phyloP scores from a whole-genome alignment of 2,329 filamentous ascomycete species.

The Beauveria asiatica region DNA sequence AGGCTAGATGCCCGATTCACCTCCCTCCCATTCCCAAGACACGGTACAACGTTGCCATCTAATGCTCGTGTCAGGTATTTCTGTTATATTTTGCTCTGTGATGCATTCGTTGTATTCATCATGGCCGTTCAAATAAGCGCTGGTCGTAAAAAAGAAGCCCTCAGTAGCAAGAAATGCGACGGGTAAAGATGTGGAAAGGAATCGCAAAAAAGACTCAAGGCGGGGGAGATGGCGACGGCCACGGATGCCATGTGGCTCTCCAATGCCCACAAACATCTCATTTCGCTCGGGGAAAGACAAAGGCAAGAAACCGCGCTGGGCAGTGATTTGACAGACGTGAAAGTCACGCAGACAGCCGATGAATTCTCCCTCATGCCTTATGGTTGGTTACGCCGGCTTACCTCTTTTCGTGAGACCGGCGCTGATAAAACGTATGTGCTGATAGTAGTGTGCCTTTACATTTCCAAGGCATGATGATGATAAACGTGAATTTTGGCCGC shows the following conservation, averaged over 20 bases:
- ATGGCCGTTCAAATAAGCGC: constrained; percentile 5
- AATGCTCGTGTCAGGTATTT: constrained; percentile 1
- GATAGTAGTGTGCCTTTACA: not conserved
- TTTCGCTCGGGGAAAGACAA: not conserved
- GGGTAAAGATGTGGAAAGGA: not conserved
- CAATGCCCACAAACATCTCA: not conserved
- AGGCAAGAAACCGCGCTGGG: not conserved
- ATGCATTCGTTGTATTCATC: constrained; percentile 11
- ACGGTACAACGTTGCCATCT: constrained; percentile 7
- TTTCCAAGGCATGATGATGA: constrained; percentile 4
- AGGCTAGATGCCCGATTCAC: not conserved
- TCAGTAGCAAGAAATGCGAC: not conserved
- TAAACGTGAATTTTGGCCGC: constrained; percentile 6
- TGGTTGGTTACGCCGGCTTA: not conserved
- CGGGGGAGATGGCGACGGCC: not conserved
- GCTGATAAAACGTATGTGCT: constrained; percentile 9
- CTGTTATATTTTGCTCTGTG: constrained; percentile 12
- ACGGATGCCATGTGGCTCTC: not conserved
- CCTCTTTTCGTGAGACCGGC: not conserved
- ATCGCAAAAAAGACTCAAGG: not conserved
- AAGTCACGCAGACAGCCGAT: not conserved
- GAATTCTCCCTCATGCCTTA: not conserved
- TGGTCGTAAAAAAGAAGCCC: not conserved
- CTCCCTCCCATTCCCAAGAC: constrained; percentile 4
- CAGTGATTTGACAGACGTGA: not conserved